Percentiles rank a stretch among this genome's conserved stretches.
phyloP scores from a whole-genome alignment of 441 rosid species.

The Pelargonium citronellum region DNA sequence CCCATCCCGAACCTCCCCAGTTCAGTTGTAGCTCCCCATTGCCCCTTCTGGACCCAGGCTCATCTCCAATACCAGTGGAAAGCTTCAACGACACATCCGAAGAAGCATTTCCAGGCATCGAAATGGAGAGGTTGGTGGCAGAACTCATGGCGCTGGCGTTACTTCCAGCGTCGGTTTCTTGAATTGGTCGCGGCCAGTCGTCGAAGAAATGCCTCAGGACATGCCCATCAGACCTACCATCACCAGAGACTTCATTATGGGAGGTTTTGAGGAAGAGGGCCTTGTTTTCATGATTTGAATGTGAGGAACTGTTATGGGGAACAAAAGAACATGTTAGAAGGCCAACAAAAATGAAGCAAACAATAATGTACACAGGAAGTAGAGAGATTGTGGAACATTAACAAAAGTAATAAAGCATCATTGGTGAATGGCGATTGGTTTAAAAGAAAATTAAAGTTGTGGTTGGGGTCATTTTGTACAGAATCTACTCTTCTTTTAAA shows the following conservation, averaged over 20 bases:
- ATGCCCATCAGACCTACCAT: constrained; percentile 46
- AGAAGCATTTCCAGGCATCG: constrained; percentile 37
- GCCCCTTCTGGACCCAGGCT: constrained; percentile 22
- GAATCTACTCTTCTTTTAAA: constrained; percentile 40
- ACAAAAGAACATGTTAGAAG: constrained; percentile 8
- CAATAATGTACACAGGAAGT: background rate
- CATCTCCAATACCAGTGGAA: constrained; percentile 29
- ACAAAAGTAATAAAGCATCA: constrained; percentile 6
- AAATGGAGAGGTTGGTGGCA: constrained; percentile 45
- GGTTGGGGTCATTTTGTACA: constrained; percentile 49
- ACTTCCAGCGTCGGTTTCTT: constrained; percentile 40
- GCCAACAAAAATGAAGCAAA: constrained; percentile 5
- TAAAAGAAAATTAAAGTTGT: constrained; percentile 21
- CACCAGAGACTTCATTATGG: constrained; percentile 28
- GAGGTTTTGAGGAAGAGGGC: constrained; percentile 28
- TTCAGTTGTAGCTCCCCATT: constrained; percentile 43
- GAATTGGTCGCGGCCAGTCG: constrained; percentile 71
- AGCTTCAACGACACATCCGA: background rate
- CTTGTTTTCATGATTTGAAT: constrained; percentile 33
- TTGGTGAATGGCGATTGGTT: background rate
- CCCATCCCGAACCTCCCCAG: constrained; percentile 57
- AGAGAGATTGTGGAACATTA: background rate
- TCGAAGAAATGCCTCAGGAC: constrained; percentile 76
- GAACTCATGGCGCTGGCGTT: constrained; percentile 27
- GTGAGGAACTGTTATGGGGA: constrained; percentile 29